These are phyloP conservation scores for Mycena vitilis DNA, from an alignment of 768 basidiomycete genomes.

Conservation along the genomic window DNA sequence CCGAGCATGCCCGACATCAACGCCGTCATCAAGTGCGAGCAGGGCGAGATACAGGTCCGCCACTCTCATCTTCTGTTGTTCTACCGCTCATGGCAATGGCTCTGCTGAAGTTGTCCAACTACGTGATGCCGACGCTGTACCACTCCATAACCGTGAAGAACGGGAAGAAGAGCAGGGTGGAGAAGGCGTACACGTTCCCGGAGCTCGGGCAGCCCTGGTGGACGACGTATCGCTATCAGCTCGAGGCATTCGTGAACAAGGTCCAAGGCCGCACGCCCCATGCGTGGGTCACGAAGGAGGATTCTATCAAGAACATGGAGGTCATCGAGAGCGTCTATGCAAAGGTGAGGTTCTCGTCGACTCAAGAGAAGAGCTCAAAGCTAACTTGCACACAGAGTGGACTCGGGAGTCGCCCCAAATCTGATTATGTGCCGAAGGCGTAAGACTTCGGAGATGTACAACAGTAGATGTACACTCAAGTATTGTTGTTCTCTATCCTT, in stretches of 20 bases:
- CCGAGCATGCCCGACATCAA: conserved; percentile 51
- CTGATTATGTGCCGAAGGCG: conserved; percentile 33
- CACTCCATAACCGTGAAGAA: conserved; percentile 61
- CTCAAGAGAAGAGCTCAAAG: no score
- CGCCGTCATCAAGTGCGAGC: conserved; percentile 55
- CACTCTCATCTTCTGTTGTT: not conserved
- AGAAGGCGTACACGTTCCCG: conserved; percentile 57
- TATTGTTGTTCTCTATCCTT: not conserved
- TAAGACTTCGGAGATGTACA: no score
- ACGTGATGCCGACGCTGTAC: conserved; percentile 56
- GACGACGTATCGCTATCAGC: conserved; percentile 67
- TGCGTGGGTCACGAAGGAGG: conserved; percentile 66
- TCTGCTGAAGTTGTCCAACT: conserved; percentile 45
- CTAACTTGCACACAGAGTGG: conserved; percentile 39
- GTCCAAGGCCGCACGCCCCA: conserved; percentile 62
- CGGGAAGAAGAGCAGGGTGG: conserved; percentile 45
- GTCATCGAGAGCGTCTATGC: conserved; percentile 70
- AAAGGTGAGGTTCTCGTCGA: conserved; percentile 49
- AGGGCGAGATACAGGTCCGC: conserved; percentile 52
- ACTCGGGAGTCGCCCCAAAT: conserved; percentile 49
- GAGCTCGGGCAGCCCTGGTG: conserved; percentile 69
- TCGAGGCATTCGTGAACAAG: conserved; percentile 74
- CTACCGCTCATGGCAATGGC: not conserved
- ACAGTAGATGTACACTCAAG: not conserved
- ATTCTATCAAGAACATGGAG: conserved; percentile 66